Base-by-base conservation (phyloP, 768 basidiomycete species). In the Chlorophyllum brunneum region DNA sequence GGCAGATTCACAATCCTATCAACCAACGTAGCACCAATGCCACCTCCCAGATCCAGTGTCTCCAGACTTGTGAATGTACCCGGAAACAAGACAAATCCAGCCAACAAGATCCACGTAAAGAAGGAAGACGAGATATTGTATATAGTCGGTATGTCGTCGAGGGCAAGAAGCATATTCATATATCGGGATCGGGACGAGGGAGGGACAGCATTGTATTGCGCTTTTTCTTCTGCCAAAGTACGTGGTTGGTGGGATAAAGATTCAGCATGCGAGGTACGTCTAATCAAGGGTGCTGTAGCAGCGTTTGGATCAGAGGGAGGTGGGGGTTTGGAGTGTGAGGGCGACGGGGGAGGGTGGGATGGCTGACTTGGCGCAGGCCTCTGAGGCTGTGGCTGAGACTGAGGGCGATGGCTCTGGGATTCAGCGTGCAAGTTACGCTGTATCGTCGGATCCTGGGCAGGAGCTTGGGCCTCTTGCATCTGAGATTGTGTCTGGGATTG, bases 31-130 rank as follows among this genome's bases (percentile, higher is more conserved):
- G 63, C 63, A 40, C 65, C 65, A 5, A 74, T 56, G 8, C 67
- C 67, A 33, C 48, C 63, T 54, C 59, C 64, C 11, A 56, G 52
- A 23, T 68, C 59, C 8, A 63, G 39, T 37, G 60, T 68, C 50
- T 70, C 67, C 65, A 76, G 68, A 48, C 74, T 81, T 8, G 75
- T 70, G 62, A 84, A 84, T 5, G 82, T 83, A 44, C 80, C 78
- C 2, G 82, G 82, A 56, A 84, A 81, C 24, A 84, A 68, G 15
- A 84, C 66, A 60, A 84, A 84, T 6, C 82, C 82, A 7, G 81
- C 82, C 20, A 84, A 67, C 46, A 83, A 59, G 49, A 84, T 73
- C 82, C 82, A 84, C 7, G 78, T 82, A 57, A 79, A 83, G 65
- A 84, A 82, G 6, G 70, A 71, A 2, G 78, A 74, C n/a, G 76